phyloP scores from a whole-genome alignment of 1,139 yeast genomes.

The Zygosaccharomyces sapae region DNA sequence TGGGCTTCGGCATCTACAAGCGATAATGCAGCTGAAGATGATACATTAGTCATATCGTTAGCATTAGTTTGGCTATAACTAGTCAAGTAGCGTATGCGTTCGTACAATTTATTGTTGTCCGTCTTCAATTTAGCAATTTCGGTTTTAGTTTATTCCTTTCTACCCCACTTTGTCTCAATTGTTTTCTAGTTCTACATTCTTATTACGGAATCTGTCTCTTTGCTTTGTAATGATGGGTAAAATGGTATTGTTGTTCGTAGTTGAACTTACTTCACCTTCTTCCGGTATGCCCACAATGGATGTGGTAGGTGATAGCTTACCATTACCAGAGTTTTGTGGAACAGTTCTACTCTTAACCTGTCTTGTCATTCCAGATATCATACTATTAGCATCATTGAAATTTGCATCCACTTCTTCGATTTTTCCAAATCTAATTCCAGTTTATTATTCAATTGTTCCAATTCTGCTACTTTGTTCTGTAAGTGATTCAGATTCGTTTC shows the following conservation, averaged over 20 bases:
- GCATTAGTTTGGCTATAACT: conserved; percentile 39
- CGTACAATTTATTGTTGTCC: conserved; percentile 78
- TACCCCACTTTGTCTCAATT: conserved; percentile 55
- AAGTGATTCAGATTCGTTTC: conserved; percentile 32
- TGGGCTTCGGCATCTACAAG: conserved; percentile 50
- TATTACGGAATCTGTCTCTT: conserved; percentile 81
- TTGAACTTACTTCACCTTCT: conserved; percentile 27
- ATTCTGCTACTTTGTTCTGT: conserved; percentile 38
- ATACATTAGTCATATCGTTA: conserved; percentile 14
- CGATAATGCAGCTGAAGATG: conserved; percentile 10
- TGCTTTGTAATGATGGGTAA: conserved; percentile 90
- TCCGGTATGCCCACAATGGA: conserved; percentile 47
- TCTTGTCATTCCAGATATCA: conserved; percentile 57
- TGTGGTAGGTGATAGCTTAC: conserved; percentile 47
- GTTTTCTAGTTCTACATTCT: conserved; percentile 80
- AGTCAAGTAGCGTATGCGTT: conserved; percentile 72
- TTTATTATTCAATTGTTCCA: conserved; percentile 51
- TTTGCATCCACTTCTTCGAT: conserved; percentile 38
- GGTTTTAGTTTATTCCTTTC: conserved; percentile 57
- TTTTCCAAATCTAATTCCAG: conserved; percentile 71
- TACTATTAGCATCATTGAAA: conserved; percentile 58
- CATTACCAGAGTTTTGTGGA: conserved; percentile 19
- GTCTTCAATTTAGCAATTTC: conserved; percentile 61
- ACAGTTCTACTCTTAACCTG: conserved; percentile 39
- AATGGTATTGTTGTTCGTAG: conserved; percentile 43